Conservation (phyloP, 148 eudicot species). For the Amaranthus cruentus region DNA sequence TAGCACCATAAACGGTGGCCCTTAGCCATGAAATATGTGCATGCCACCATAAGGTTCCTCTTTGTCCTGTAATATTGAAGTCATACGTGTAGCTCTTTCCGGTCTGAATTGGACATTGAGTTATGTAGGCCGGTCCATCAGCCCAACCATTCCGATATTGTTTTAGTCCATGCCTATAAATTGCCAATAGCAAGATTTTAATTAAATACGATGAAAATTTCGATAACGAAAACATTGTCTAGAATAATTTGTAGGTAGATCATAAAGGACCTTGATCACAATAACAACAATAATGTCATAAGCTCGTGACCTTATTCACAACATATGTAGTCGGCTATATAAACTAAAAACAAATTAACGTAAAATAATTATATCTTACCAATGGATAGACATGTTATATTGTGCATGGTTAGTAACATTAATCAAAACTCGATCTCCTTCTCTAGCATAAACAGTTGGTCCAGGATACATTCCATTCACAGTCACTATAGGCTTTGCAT, state of each 20-base stretch:
- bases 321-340: not conserved
- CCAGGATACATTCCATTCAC: conserved; percentile 77
- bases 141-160: conserved; percentile 67
- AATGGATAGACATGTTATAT: conserved; percentile 57
- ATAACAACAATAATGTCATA: no score
- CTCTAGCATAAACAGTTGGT: conserved; percentile 54
- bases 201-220: no score
- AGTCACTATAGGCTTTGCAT: conserved; percentile 59
- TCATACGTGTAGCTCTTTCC: conserved; percentile 50
- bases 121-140: conserved; percentile 67
- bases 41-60: conserved; percentile 78
- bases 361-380: conserved; percentile 27
- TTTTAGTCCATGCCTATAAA: conserved; percentile 59
- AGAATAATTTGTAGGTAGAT: no score
- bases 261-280: no score
- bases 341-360: not conserved
- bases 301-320: no score
- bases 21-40: conserved; percentile 68
- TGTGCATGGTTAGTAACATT: conserved; percentile 58
- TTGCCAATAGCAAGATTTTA: no score
- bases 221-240: no score
- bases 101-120: conserved; percentile 60
- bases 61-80: conserved; percentile 55
- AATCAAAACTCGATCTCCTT: conserved; percentile 49
- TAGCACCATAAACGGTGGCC: conserved; percentile 63